Evolutionary conservation across 192 early-diverging fungal genomes (phyloP), one percentile per base, ranked within the genome.

Genomic region (Cetraspora pellucida): DNA sequence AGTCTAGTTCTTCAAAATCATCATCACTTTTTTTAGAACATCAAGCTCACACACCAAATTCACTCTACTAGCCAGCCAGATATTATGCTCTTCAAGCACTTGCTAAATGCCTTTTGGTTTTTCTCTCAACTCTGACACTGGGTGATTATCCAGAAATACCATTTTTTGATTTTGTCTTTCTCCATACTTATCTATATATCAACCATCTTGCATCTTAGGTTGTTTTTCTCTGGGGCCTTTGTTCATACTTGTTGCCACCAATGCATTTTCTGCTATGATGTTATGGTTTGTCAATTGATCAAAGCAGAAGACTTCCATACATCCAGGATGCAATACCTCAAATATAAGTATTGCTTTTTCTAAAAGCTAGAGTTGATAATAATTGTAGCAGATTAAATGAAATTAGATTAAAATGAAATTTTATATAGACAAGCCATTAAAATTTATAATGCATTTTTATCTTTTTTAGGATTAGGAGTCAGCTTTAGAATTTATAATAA

Each of bases 91-190:
- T 31, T 10, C 68, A 55, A 78, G 68, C 25, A 81, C 55, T 47
- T 59, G 37, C 55, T 81, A 47, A 21, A 81, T 81, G 57, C 80
- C 73, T 63, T 81, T 81, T 68, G 77, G 77, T 61, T 81, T 13
- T 8, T 66, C 72, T 78, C 58, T 77, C 37, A 78, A 74, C 43
- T 70, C 50, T 27, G 25, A 46, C 14, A 77, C 49, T 9, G 61
- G 49, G 52, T 81, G 30, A 68, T 74, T 25, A 66, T 61, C 77
- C 21, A 61, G 44, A 74, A 77, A 77, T 55, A 78, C 31, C 72
- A 81, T 81, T 54, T 61, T 57, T 80, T 77, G 23, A 45, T 46
- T 61, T 46, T 23, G 31, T 19, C 21, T 74, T 25, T 74, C 30
- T 45, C 58, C 13, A 25, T 45, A 13, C 25, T 52, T 45, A 23